Percentiles rank a stretch among this genome's conserved stretches.
These are phyloP conservation scores for Triangularia setosa DNA, from an alignment of 2,329 filamentous ascomycete species.

Conservation along the genomic window DNA sequence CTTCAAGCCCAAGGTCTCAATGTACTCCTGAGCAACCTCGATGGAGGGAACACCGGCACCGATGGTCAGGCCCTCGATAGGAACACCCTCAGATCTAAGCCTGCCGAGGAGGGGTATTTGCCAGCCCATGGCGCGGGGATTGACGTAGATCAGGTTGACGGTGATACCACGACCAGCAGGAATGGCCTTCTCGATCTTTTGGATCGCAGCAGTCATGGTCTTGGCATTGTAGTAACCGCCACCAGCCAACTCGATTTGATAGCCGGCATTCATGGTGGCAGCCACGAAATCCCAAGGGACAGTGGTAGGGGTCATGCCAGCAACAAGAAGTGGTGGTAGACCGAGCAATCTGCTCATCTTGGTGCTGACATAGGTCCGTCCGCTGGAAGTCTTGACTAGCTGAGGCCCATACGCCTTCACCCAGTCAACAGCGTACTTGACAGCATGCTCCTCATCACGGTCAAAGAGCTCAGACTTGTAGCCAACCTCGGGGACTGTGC, in stretches of 20 bases:
- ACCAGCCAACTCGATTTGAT: slow-evolving; percentile 85
- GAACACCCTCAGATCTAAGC: slow-evolving; percentile 78
- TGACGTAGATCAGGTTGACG: slow-evolving; percentile 88
- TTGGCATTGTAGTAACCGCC: slow-evolving; percentile 84
- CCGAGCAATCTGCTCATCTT: slow-evolving; percentile 90
- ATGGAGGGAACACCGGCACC: slow-evolving; percentile 91
- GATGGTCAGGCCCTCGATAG: slow-evolving; percentile 88
- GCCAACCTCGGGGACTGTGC: slow-evolving; percentile 83
- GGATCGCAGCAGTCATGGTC: slow-evolving; percentile 76
- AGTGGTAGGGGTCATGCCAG: slow-evolving; percentile 89
- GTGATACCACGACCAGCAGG: slow-evolving; percentile 83
- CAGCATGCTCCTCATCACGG: slow-evolving; percentile 87
- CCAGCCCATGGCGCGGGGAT: slow-evolving; percentile 85
- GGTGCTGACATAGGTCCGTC: slow-evolving; percentile 89
- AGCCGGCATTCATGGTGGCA: slow-evolving; percentile 91
- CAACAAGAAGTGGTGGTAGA: slow-evolving; percentile 82
- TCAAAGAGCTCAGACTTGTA: slow-evolving; percentile 99
- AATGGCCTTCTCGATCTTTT: slow-evolving; percentile 79
- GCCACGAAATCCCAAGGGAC: slow-evolving; percentile 90
- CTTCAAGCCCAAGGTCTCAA: slow-evolving; percentile 85
- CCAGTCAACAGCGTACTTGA: slow-evolving; percentile 96
- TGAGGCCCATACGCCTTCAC: slow-evolving; percentile 95
- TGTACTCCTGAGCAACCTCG: slow-evolving; percentile 90
- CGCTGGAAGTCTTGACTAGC: slow-evolving; percentile 82
- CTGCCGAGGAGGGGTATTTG: slow-evolving; percentile 81